These are phyloP conservation scores for Cytospora leucostoma DNA, from an alignment of 2,329 filamentous ascomycete genomes.

Conservation along the genomic window DNA sequence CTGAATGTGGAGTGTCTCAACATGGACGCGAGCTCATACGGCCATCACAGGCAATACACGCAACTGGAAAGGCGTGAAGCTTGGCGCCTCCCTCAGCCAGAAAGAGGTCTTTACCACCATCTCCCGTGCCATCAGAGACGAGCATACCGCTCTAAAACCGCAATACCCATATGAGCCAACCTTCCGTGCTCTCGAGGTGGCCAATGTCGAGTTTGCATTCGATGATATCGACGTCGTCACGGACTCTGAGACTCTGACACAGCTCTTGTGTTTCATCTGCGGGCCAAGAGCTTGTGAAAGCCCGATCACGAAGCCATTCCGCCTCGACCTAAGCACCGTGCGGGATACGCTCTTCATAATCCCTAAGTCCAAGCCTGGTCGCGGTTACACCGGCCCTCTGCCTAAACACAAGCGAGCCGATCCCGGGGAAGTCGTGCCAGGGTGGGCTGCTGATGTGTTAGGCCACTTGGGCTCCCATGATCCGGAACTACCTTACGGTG, in stretches of 20 bases:
- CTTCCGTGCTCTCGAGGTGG: slow-evolving; percentile 16
- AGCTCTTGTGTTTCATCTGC: slow-evolving; percentile 16
- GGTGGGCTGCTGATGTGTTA: slow-evolving; percentile 17
- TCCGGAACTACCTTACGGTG: slow-evolving; percentile 5
- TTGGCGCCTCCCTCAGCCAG: not conserved
- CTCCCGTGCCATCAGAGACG: slow-evolving; percentile 6
- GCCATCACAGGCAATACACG: slow-evolving; percentile 9
- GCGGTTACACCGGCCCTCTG: slow-evolving; percentile 12
- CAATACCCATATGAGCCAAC: slow-evolving; percentile 23
- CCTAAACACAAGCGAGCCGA: slow-evolving; percentile 1
- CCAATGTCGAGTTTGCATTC: not conserved
- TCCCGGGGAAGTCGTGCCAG: not conserved
- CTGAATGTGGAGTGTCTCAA: not conserved
- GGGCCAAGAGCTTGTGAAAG: not conserved
- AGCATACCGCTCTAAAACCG: slow-evolving; percentile 8
- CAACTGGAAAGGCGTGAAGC: slow-evolving; percentile 10
- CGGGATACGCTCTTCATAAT: slow-evolving; percentile 21
- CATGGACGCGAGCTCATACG: not conserved
- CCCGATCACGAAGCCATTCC: slow-evolving; percentile 1
- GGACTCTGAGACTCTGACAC: slow-evolving; percentile 13
- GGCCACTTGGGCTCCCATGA: not conserved
- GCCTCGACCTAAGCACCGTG: slow-evolving; percentile 23
- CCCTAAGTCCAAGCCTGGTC: slow-evolving; percentile 1
- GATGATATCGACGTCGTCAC: slow-evolving; percentile 16
- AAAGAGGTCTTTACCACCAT: not conserved